These are phyloP conservation scores for Gracilariopsis chorda DNA, from an alignment of 23 red algal species.

Conservation along the genomic window DNA sequence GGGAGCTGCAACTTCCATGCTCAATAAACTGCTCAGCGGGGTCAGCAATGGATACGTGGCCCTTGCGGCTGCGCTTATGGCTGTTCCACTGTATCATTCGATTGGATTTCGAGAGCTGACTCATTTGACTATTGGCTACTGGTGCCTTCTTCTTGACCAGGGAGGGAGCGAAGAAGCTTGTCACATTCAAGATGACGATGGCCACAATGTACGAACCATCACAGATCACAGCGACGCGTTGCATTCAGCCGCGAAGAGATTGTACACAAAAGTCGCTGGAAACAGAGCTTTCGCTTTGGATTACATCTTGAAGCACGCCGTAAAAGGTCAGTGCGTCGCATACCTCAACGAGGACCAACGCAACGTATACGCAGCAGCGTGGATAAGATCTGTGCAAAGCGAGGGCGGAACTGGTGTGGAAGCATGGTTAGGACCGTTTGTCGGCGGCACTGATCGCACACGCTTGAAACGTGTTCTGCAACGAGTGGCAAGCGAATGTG, in stretches of 20 bases:
- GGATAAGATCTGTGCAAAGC: neutral
- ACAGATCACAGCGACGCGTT: neutral
- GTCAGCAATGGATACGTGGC: no score
- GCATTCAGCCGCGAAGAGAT: neutral
- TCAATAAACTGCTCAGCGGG: no score
- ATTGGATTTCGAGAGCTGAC: no score
- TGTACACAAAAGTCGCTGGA: neutral
- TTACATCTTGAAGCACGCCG: neutral
- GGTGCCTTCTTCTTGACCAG: no score
- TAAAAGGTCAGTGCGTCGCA: neutral
- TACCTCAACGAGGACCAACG: neutral
- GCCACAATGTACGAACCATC: neutral
- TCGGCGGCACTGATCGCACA: neutral
- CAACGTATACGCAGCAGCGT: neutral
- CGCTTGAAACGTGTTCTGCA: neutral
- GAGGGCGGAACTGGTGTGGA: neutral
- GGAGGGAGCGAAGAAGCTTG: no score
- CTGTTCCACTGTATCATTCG: no score
- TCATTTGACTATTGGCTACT: no score
- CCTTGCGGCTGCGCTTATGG: no score
- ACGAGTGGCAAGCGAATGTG: no score
- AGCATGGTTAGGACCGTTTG: neutral
- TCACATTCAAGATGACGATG: no score
- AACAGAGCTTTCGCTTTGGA: neutral
- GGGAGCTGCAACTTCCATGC: neutral